Percentiles rank a stretch among this genome's conserved stretches.
Conservation (phyloP, 306 rosid genomes). For the Citrullus mucosospermus region DNA sequence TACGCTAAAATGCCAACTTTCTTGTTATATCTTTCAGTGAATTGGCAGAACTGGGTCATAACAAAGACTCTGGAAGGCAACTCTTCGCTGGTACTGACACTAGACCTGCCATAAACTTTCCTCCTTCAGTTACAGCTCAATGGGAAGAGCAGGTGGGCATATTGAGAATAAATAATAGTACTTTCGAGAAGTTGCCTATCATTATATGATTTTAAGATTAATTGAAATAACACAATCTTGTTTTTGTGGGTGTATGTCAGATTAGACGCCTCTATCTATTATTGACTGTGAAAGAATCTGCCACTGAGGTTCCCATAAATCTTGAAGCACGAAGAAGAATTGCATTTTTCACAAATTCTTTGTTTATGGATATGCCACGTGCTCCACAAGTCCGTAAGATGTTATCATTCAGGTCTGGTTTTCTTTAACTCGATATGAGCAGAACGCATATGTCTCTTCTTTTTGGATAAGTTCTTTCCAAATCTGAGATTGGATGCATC, state of each 20-base stretch:
- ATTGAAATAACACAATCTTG: slow-evolving; percentile 6
- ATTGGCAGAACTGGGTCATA: slow-evolving; percentile 67
- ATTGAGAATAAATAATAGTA: not conserved
- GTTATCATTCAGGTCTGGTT: slow-evolving; percentile 75
- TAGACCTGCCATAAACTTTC: slow-evolving; percentile 63
- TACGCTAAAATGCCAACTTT: not conserved
- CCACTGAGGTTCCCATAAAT: slow-evolving; percentile 75
- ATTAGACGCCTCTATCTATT: slow-evolving; percentile 70
- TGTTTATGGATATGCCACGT: slow-evolving; percentile 98
- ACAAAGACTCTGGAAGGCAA: slow-evolving; percentile 83
- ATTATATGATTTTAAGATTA: not conserved
- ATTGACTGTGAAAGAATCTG: slow-evolving; percentile 82
- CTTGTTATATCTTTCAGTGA: slow-evolving; percentile 42
- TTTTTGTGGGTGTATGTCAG: slow-evolving; percentile 37
- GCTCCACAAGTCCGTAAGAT: slow-evolving; percentile 96
- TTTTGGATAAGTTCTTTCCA: too few species aligned
- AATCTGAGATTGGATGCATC: too few species aligned
- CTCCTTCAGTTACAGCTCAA: slow-evolving; percentile 73
- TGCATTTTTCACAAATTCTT: slow-evolving; percentile 78
- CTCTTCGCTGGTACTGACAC: slow-evolving; percentile 87
- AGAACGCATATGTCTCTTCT: not conserved
- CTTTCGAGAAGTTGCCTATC: not conserved
- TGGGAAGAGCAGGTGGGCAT: slow-evolving; percentile 88
- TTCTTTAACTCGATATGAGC: slow-evolving; percentile 11
- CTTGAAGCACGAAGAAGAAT: slow-evolving; percentile 98